Conservation (phyloP, 768 basidiomycete species). For the Lactifluus hygrophoroides region DNA sequence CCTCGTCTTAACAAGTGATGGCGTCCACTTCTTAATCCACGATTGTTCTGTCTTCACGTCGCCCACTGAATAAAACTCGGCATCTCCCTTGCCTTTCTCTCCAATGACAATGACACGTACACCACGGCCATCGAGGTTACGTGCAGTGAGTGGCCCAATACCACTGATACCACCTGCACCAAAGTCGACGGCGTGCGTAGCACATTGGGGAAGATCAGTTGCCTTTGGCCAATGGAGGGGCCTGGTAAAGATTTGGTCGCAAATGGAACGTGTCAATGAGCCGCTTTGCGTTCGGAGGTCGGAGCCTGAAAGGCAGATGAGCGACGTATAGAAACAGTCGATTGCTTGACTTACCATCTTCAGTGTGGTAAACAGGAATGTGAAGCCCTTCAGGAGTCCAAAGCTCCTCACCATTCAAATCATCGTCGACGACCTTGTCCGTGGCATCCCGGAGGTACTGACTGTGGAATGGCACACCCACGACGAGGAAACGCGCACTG, state of each 20-base stretch:
- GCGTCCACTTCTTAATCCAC: slow-evolving; percentile 88
- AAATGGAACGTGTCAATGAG: slow-evolving; percentile 80
- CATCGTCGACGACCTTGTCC: slow-evolving; percentile 66
- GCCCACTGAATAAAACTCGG: slow-evolving; percentile 68
- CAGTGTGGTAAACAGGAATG: slow-evolving; percentile 88
- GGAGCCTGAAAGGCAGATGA: slow-evolving; percentile 44
- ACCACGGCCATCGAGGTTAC: slow-evolving; percentile 89
- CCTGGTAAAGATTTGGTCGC: slow-evolving; percentile 86
- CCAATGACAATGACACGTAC: slow-evolving; percentile 84
- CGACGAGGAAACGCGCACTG: slow-evolving; percentile 86
- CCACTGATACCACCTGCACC: slow-evolving; percentile 93
- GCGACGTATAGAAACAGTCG: slow-evolving; percentile 16
- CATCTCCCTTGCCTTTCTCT: slow-evolving; percentile 83
- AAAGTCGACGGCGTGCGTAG: slow-evolving; percentile 94
- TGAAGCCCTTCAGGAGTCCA: slow-evolving; percentile 62
- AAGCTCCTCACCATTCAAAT: slow-evolving; percentile 69
- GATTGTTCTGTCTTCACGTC: slow-evolving; percentile 70
- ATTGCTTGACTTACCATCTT: slow-evolving; percentile 59
- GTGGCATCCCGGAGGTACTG: slow-evolving; percentile 68
- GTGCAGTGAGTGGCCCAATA: slow-evolving; percentile 83
- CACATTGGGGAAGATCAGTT: slow-evolving; percentile 79
- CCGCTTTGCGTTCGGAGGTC: slow-evolving; percentile 66
- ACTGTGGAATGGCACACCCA: slow-evolving; percentile 95
- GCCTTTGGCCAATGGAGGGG: slow-evolving; percentile 93
- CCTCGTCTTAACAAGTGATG: slow-evolving; percentile 84